Percentiles rank a stretch among this genome's conserved stretches.
These are phyloP conservation scores for Phytophthora sp. DNA, from an alignment of 352 stramenopile genomes.

Conservation along the genomic window DNA sequence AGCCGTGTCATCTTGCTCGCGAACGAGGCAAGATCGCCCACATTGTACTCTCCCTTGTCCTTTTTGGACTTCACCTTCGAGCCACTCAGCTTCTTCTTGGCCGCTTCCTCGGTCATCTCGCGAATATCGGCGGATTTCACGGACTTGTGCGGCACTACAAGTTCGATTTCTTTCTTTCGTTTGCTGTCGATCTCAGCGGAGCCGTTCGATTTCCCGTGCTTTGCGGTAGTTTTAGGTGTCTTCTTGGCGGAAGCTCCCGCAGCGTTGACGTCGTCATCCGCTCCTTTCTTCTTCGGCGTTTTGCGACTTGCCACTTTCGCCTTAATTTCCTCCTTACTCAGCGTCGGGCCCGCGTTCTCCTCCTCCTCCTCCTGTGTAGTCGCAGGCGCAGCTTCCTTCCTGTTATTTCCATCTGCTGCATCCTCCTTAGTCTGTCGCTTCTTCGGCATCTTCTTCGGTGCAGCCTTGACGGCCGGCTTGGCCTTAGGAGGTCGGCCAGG, in stretches of 20 bases:
- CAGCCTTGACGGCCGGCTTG: conserved; percentile 26
- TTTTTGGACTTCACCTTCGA: conserved; percentile 56
- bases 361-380: conserved; percentile 52
- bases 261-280: conserved; percentile 31
- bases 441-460: conserved; percentile 28
- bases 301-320: conserved; percentile 76
- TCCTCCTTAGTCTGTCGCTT: conserved; percentile 30
- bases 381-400: conserved; percentile 17
- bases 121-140: conserved; percentile 81
- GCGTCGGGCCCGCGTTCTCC: conserved; percentile 21
- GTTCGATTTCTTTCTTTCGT: conserved; percentile 82
- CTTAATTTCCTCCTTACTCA: conserved; percentile 84
- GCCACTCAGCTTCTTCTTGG: conserved; percentile 55
- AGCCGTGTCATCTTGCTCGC: conserved; percentile 69
- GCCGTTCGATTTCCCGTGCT: conserved; percentile 39
- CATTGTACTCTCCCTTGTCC: conserved; percentile 73
- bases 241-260: conserved; percentile 45
- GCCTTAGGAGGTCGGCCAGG: conserved; percentile 49
- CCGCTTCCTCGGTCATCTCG: conserved; percentile 73
- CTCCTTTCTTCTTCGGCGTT: conserved; percentile 68
- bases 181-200: conserved; percentile 68
- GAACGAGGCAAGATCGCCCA: conserved; percentile 62
- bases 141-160: conserved; percentile 76
- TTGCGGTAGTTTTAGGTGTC: conserved; percentile 33
- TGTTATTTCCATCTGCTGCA: conserved; percentile 15